phyloP scores from a whole-genome alignment of 768 basidiomycete genomes.

The Boletellus sp. region DNA sequence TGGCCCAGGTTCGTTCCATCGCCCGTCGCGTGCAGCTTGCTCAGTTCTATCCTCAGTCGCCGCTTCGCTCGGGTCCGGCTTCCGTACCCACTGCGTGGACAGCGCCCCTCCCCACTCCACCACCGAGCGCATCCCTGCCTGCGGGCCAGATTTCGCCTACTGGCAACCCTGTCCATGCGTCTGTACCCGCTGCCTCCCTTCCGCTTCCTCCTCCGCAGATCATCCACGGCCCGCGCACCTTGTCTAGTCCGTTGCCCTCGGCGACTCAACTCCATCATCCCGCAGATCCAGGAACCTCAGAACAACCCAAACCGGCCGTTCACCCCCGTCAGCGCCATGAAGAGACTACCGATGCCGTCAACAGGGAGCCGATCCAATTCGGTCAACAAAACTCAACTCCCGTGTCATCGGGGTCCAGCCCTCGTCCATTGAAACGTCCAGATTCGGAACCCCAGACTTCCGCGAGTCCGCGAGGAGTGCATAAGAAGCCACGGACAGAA shows the following conservation, averaged over 20 bases:
- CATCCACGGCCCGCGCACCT: background rate
- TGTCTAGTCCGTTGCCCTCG: slow-evolving; percentile 3
- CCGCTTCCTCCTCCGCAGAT: slow-evolving; percentile 4
- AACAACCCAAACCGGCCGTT: slow-evolving; percentile 1
- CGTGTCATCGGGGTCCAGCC: background rate
- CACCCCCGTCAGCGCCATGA: background rate
- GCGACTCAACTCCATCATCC: slow-evolving; percentile 1
- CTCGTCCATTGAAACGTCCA: slow-evolving; percentile 17
- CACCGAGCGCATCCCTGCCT: slow-evolving; percentile 7
- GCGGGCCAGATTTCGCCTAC: slow-evolving; percentile 7
- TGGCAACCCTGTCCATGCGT: slow-evolving; percentile 10
- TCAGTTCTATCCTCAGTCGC: slow-evolving; percentile 8
- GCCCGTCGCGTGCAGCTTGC: background rate
- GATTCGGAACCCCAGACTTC: slow-evolving; percentile 8
- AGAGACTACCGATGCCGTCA: background rate
- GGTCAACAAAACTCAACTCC: background rate
- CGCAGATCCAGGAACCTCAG: background rate
- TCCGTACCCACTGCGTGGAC: slow-evolving; percentile 14
- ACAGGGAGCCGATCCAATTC: background rate
- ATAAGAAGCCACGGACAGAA: slow-evolving; percentile 22
- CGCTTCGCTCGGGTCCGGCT: slow-evolving; percentile 8
- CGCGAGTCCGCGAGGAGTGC: slow-evolving; percentile 7
- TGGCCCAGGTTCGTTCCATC: slow-evolving; percentile 19
- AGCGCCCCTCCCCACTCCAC: slow-evolving; percentile 21
- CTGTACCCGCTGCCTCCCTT: slow-evolving; percentile 6